Conservation (phyloP, 1,284 basidiomycete species). For the Ceratobasidium sp. region DNA sequence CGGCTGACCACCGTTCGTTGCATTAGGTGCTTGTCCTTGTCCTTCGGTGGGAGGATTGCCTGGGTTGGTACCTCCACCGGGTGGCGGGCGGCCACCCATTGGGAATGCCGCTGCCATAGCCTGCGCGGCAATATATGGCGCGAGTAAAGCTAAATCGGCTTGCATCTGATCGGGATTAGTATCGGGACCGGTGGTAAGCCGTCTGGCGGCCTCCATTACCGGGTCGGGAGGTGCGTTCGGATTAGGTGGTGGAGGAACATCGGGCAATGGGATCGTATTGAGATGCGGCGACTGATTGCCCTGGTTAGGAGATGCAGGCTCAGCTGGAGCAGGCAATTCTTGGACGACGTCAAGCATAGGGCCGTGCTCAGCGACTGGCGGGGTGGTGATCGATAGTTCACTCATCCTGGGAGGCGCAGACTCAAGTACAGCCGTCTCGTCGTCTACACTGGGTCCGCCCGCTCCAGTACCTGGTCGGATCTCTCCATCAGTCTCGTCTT, state of each 20-base stretch:
- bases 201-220: slow-evolving; percentile 37
- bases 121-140: slow-evolving; percentile 37
- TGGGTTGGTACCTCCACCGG: background rate
- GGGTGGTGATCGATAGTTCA: slow-evolving; percentile 27
- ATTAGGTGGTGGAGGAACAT: slow-evolving; percentile 31
- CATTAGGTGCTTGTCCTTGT: slow-evolving; percentile 1
- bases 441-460: slow-evolving; percentile 24
- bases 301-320: background rate
- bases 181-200: slow-evolving; percentile 17
- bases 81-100: background rate
- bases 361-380: background rate
- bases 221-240: slow-evolving; percentile 19
- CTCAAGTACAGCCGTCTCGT: slow-evolving; percentile 33
- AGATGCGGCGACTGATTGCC: slow-evolving; percentile 28
- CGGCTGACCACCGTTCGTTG: slow-evolving; percentile 10
- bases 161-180: slow-evolving; percentile 36
- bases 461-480: slow-evolving; percentile 7
- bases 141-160: slow-evolving; percentile 32
- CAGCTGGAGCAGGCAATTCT: background rate
- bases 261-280: slow-evolving; percentile 30
- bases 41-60: slow-evolving; percentile 17
- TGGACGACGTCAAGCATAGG: slow-evolving; percentile 23
- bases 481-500: slow-evolving; percentile 25
- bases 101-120: slow-evolving; percentile 36
- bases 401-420: slow-evolving; percentile 32